These are phyloP conservation scores for Arabis hirsuta DNA, from an alignment of 345 rosid species.

Conservation along the genomic window DNA sequence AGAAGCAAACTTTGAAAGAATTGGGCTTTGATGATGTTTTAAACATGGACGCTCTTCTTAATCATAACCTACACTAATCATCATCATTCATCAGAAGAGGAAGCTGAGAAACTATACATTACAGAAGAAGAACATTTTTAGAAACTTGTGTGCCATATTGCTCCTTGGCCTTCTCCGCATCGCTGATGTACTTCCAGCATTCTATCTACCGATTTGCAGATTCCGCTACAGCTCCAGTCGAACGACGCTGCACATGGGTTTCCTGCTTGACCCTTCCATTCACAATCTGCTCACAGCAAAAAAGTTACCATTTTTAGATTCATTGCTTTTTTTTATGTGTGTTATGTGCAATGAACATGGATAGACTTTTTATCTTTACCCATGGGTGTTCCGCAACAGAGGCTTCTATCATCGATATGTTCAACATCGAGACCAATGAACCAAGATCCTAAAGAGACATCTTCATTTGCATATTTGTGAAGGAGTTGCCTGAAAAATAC, in stretches of 20 bases:
- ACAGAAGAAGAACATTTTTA: constrained; percentile 15
- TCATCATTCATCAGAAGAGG: constrained; percentile 1
- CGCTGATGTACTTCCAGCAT: constrained; percentile 66
- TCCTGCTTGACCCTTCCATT: constrained; percentile 77
- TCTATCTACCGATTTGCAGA: constrained; percentile 83
- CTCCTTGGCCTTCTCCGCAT: constrained; percentile 79
- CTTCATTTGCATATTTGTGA: constrained; percentile 91
- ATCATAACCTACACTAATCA: constrained; percentile 28
- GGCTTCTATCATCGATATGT: constrained; percentile 74
- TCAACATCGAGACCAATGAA: constrained; percentile 86
- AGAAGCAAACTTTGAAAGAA: constrained; percentile 20
- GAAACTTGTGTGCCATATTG: constrained; percentile 50
- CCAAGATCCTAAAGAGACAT: constrained; percentile 90
- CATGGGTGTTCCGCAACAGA: constrained; percentile 88
- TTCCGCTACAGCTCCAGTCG: constrained; percentile 89
- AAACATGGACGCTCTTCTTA: constrained; percentile 17
- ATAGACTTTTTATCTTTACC: constrained; percentile 48
- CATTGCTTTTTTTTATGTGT: neutral
- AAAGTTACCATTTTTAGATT: neutral
- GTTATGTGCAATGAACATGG: neutral
- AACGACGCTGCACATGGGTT: constrained; percentile 82
- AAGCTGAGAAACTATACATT: constrained; percentile 37
- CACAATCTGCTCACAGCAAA: constrained; percentile 56
- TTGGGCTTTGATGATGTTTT: constrained; percentile 22
- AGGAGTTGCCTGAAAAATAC: constrained; percentile 57